Evolutionary conservation across 768 basidiomycete genomes (phyloP).

Genomic region (Tulasnella sp.): DNA sequence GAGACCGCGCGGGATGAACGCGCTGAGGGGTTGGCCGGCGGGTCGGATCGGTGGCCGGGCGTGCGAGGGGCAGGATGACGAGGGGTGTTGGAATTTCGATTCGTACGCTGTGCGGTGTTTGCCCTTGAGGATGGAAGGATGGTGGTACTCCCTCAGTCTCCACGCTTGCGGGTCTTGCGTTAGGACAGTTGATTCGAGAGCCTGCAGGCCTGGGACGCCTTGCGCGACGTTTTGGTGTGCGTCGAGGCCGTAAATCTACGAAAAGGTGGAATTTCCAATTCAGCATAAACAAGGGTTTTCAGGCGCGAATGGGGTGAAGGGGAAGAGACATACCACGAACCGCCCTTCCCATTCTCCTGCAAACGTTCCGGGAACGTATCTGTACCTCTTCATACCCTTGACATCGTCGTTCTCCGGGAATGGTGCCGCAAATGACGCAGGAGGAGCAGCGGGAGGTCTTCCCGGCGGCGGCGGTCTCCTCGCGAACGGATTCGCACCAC

Average conservation of each 20-base stretch:
- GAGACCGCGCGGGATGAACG: neutral
- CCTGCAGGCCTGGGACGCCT: neutral
- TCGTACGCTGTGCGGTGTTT: neutral
- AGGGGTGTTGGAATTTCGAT: neutral
- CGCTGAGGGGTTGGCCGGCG: neutral
- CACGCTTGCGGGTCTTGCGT: slow-evolving; percentile 6
- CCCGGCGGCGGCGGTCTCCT: neutral
- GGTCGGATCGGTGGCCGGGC: neutral
- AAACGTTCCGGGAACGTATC: slow-evolving; percentile 12
- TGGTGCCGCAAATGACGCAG: neutral
- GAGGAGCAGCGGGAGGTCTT: neutral
- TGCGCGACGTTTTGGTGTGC: neutral
- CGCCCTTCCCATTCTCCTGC: slow-evolving; percentile 17
- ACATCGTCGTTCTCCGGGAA: neutral
- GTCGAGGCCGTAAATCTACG: slow-evolving; percentile 1
- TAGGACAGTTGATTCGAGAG: neutral
- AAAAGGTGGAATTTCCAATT: neutral
- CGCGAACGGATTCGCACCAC: neutral
- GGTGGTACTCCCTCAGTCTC: slow-evolving; percentile 8
- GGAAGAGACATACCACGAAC: slow-evolving; percentile 12
- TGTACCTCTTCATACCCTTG: neutral
- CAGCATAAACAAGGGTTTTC: neutral
- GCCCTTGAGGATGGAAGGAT: neutral
- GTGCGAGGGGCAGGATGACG: neutral
- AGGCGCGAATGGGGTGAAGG: neutral